Conservation (phyloP, 2,329 filamentous ascomycete genomes). For the Biscogniauxia marginata region DNA sequence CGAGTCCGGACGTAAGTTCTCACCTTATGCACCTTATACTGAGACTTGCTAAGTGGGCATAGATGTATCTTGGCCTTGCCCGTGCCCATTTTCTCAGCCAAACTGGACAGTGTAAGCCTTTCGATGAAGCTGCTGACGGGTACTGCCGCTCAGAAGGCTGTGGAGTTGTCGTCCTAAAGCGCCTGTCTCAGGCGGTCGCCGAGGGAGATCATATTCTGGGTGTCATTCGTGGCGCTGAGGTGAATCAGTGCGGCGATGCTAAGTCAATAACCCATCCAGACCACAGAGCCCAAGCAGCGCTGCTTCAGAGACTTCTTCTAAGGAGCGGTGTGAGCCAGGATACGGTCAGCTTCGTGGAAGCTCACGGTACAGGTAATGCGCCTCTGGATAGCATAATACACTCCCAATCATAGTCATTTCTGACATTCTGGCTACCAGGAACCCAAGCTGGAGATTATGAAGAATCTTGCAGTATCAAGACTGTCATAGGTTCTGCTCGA, state of each 20-base stretch:
- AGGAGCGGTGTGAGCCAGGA: not conserved
- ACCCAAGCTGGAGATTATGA: not conserved
- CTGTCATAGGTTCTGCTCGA: not conserved
- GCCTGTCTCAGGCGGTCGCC: constrained; percentile 1
- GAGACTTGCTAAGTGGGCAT: not conserved
- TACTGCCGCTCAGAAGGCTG: constrained; percentile 16
- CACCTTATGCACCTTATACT: not conserved
- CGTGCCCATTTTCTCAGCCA: constrained; percentile 15
- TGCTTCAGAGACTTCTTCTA: not conserved
- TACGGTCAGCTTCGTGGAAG: not conserved
- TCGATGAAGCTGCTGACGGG: constrained; percentile 12
- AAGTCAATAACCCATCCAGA: not conserved
- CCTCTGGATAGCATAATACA: no score
- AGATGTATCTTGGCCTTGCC: constrained; percentile 21
- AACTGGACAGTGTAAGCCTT: constrained; percentile 12
- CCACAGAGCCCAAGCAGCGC: not conserved
- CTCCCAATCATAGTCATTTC: no score
- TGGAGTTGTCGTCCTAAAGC: constrained; percentile 13
- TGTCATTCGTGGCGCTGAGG: not conserved
- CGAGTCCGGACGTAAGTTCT: constrained; percentile 16
- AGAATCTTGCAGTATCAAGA: not conserved
- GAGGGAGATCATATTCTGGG: not conserved
- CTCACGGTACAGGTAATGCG: constrained; percentile 1
- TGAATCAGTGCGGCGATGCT: not conserved
- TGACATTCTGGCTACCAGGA: no score